Evolutionary conservation across 495 filamentous ascomycete genomes (phyloP), one percentile per base, ranked within the genome.

Genomic region (Aspergillus taichungensis): DNA sequence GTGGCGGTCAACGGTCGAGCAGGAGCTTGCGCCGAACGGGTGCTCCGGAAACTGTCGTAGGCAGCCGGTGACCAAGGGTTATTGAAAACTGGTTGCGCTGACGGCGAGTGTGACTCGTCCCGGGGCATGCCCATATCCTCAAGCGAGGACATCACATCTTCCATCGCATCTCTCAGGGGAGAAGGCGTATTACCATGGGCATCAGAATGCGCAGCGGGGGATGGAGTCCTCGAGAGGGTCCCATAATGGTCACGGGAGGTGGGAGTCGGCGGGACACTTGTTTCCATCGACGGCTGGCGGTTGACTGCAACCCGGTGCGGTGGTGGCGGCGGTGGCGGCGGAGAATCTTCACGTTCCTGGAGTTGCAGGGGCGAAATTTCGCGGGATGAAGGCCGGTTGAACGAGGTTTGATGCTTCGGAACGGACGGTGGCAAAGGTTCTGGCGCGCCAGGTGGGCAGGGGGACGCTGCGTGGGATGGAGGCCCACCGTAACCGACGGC

Each of bases 81-180:
- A 13, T 81, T 68, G 28, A 76, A 74, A 28, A 61, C 60, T 47
- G 81, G 75, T 11, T 78, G 54, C n/a, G 58, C 71, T 35, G 67
- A 66, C n/a, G 67, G 62, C 8, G 69, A 69, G 34, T 69, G 64
- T 18, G 61, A 24, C 4, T 24, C 63, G 33, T 74, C 69, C 49
- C 70, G 68, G 28, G 77, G 68, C 52, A 84, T 72, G 12, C 81
- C 83, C 80, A 99, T 88, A 51, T 88, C 88, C 59, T 97, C 79
- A 41, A 99, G 66, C 30, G 92, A 95, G 47, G 89, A 88, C 81
- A 97, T 97, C 9, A 99, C 89, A 68, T 94, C 92, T 57, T 96
- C 90, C 91, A 97, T 97, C 0, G 92, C 92, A 60, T 88, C 85
- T 39, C 91, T 72, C 2, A 99, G 63, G 0, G 92, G 94, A 8